Percentiles rank a stretch among this genome's conserved stretches.
Conservation (phyloP, 2,329 filamentous ascomycete genomes). For the Calonectria montana region DNA sequence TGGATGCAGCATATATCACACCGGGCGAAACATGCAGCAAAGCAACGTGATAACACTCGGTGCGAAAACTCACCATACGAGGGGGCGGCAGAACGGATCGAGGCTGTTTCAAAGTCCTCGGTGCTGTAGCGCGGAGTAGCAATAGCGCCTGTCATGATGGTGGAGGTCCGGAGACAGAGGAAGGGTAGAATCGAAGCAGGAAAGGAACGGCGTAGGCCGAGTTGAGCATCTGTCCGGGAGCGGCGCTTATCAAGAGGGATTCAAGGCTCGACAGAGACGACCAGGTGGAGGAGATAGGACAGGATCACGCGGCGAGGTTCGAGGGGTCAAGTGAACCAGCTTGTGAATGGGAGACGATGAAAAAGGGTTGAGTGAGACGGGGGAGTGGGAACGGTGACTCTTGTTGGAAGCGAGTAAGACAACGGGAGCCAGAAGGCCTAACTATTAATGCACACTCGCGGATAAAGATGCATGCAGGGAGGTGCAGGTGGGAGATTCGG, state of each 20-base stretch:
- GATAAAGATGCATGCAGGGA: constrained; percentile 41
- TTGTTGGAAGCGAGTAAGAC: constrained; percentile 39
- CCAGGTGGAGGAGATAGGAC: neutral
- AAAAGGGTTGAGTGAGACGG: constrained; percentile 34
- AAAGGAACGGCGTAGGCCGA: constrained; percentile 34
- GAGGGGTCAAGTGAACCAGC: constrained; percentile 30
- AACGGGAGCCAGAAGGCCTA: constrained; percentile 39
- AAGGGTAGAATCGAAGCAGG: constrained; percentile 31
- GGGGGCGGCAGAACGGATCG: constrained; percentile 74
- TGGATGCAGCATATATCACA: constrained; percentile 15
- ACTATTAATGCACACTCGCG: constrained; percentile 41
- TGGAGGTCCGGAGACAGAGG: constrained; percentile 21
- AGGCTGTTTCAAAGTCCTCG: constrained; percentile 75
- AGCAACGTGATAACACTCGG: neutral
- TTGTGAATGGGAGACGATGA: constrained; percentile 26
- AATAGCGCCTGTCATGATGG: constrained; percentile 47
- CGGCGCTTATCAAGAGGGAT: constrained; percentile 24
- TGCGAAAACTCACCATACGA: constrained; percentile 67
- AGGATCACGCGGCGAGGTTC: constrained; percentile 18
- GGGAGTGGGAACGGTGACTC: constrained; percentile 34
- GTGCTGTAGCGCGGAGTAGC: constrained; percentile 50
- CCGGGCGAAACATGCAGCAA: constrained; percentile 5
- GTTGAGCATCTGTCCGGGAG: constrained; percentile 38
- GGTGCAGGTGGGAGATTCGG: constrained; percentile 27
- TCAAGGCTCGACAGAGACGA: constrained; percentile 17